Conservation (phyloP, 495 filamentous ascomycete genomes). For the Hyaloscypha bicolor region DNA sequence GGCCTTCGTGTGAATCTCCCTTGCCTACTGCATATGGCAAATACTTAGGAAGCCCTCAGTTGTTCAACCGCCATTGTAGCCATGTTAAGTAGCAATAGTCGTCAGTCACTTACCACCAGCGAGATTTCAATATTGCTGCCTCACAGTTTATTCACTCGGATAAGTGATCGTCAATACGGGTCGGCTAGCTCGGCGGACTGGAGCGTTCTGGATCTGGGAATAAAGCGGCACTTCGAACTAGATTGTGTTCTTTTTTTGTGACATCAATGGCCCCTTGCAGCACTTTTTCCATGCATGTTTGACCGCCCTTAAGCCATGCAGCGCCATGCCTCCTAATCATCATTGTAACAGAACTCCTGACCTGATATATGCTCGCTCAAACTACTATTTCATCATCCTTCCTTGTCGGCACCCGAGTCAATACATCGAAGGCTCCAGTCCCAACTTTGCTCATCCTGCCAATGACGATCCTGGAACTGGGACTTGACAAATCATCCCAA, state of each 20-base stretch:
- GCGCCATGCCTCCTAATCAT: neutral
- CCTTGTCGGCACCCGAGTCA: constrained; percentile 43
- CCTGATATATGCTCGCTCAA: neutral
- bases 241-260: no score
- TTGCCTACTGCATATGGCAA: no score
- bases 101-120: neutral
- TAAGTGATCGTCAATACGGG: neutral
- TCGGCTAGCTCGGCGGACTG: no score
- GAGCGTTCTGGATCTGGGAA: no score
- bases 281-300: no score
- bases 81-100: no score
- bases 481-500: constrained; percentile 83
- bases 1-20: no score
- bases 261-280: no score
- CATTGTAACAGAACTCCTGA: neutral
- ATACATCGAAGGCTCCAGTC: constrained; percentile 89
- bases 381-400: constrained; percentile 17
- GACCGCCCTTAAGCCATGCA: neutral
- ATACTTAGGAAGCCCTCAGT: no score
- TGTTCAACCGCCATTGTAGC: no score
- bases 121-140: neutral
- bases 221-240: no score
- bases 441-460: constrained; percentile 81
- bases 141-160: neutral
- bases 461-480: constrained; percentile 85